Evolutionary conservation across 305 asterid genomes (phyloP), one percentile per base, ranked within the genome.

Genomic region (Plantago lanceolata): DNA sequence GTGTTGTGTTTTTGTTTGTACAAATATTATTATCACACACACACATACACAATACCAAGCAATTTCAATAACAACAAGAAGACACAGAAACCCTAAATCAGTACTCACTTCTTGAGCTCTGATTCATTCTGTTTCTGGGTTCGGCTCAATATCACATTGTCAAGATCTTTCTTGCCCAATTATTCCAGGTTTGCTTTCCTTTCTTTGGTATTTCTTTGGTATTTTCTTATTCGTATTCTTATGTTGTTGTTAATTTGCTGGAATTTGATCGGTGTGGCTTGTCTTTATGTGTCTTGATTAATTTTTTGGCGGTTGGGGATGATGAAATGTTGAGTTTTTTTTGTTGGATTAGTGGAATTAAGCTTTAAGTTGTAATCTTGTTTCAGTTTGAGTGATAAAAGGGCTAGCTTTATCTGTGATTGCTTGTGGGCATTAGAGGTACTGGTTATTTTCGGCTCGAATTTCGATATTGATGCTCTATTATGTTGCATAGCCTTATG

Each of bases 231-330:
- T 4, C 9, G 6, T n/a, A 26, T 13, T 47, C 15, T 57, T n/a
- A n/a, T n/a, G 49, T 51, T 62, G 44, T 49, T 26, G 26, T 47
- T 68, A 44, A 53, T 20, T 57, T 57, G 67, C 52, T 29, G 16
- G 24, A 21, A 12, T 53, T 64, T 66, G 21, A 65, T 61, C 69
- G 61, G 47, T 37, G 24, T 47, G 40, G 52, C 4, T 33, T 60
- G 9, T 60, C 48, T 64, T 50, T 40, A 6, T 59, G 47, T 55
- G 50, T 57, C 5, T 52, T 67, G 71, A 70, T 68, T 69, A 18
- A 21, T 60, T 63, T 59, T 19, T 65, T 65, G 57, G 50, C 48
- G 40, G 28, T 54, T 54, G 4, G 37, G 59, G 59, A 15, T 24
- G 57, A 14, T 1, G 8, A 14, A 15, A 14, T 3, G 6, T 54